phyloP scores from a whole-genome alignment of 2,329 filamentous ascomycete species.

The Cercospora sp. region DNA sequence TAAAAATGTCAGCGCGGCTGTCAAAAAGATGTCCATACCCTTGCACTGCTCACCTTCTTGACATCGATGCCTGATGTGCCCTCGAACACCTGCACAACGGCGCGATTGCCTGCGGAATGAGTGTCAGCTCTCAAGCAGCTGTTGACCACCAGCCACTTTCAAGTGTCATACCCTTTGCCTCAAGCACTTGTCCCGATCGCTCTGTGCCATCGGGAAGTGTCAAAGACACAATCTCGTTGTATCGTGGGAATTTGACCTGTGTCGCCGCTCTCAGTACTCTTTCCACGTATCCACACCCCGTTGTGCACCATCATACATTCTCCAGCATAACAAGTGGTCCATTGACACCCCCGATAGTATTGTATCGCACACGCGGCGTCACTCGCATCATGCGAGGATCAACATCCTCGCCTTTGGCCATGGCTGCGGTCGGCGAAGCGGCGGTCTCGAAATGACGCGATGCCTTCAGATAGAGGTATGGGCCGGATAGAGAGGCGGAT shows the following conservation, averaged over 20 bases:
- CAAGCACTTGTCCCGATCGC: slow-evolving; percentile 91
- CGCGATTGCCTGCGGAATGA: slow-evolving; percentile 70
- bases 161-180: slow-evolving; percentile 77
- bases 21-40: background rate
- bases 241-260: slow-evolving; percentile 94
- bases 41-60: slow-evolving; percentile 66
- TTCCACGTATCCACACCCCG: background rate
- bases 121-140: slow-evolving; percentile 14
- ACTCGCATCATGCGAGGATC: slow-evolving; percentile 57
- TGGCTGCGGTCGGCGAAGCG: slow-evolving; percentile 23
- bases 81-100: slow-evolving; percentile 98
- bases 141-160: background rate
- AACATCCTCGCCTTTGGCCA: slow-evolving; percentile 38
- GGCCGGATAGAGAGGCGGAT: background rate
- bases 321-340: slow-evolving; percentile 96
- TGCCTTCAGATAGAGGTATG: background rate
- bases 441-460: background rate
- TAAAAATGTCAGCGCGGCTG: slow-evolving; percentile 19
- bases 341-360: slow-evolving; percentile 97
- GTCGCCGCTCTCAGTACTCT: slow-evolving; percentile 18
- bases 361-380: slow-evolving; percentile 82
- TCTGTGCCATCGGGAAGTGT: slow-evolving; percentile 94
- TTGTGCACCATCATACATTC: slow-evolving; percentile 63
- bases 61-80: slow-evolving; percentile 97
- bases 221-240: slow-evolving; percentile 96